These are phyloP conservation scores for Poa annua DNA, from an alignment of 176 grass and related monocot genomes.

Conservation along the genomic window DNA sequence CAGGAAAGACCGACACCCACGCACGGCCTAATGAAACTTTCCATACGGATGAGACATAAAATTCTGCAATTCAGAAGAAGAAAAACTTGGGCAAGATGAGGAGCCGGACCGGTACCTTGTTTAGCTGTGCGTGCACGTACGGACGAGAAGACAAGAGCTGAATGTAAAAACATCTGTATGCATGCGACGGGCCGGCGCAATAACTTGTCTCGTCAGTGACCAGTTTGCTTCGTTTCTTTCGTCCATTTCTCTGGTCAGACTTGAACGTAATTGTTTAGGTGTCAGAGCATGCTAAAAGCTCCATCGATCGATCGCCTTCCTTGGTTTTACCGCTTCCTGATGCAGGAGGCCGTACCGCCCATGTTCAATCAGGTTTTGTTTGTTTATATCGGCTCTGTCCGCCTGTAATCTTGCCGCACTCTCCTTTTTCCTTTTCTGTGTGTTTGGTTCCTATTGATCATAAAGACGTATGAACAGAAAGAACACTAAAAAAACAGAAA, in stretches of 20 bases:
- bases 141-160: slow-evolving; percentile 37
- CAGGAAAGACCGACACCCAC: too few relatives aligned
- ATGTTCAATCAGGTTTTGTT: slow-evolving; percentile 11
- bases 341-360: not conserved
- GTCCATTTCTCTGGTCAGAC: not conserved
- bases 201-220: slow-evolving; percentile 26
- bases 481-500: too few relatives aligned
- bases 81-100: not conserved
- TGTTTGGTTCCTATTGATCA: too few relatives aligned
- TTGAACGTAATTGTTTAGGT: not conserved
- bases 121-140: slow-evolving; percentile 12
- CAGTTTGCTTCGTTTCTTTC: slow-evolving; percentile 31
- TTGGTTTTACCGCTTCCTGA: slow-evolving; percentile 1
- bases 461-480: too few relatives aligned
- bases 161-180: slow-evolving; percentile 45
- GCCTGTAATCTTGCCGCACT: not conserved
- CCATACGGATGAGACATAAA: too few relatives aligned
- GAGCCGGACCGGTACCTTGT: not conserved
- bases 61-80: too few relatives aligned
- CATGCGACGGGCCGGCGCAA: slow-evolving; percentile 37
- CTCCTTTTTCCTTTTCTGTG: not conserved
- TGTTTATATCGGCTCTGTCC: not conserved
- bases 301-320: not conserved
- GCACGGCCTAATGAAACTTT: too few relatives aligned
- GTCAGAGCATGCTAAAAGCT: slow-evolving; percentile 16